Evolutionary conservation across 495 filamentous ascomycete genomes (phyloP).

Genomic region (Penicillium subrubescens): DNA sequence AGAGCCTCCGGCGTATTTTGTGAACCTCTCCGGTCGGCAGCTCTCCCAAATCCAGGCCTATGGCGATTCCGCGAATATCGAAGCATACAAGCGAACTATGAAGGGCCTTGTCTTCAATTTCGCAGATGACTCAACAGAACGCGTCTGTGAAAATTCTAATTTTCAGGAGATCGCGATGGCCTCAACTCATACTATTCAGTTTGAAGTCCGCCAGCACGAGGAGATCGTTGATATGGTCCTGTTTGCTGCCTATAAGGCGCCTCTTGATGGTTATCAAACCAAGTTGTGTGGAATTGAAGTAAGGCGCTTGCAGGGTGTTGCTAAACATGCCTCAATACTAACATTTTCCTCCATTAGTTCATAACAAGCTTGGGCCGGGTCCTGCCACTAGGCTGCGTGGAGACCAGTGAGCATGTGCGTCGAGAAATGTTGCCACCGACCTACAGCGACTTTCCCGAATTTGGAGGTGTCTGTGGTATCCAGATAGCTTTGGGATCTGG

Average conservation of each 20-base stretch:
- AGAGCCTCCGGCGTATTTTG: background rate
- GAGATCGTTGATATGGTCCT: background rate
- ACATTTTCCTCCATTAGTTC: background rate
- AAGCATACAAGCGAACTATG: background rate
- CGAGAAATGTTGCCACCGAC: background rate
- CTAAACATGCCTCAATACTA: background rate
- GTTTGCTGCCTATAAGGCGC: background rate
- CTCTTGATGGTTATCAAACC: no score
- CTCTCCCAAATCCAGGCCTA: slow-evolving; percentile 1
- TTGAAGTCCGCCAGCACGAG: background rate
- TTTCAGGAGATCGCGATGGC: background rate
- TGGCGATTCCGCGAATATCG: background rate
- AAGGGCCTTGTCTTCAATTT: background rate
- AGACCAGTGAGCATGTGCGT: background rate
- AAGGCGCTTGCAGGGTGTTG: background rate
- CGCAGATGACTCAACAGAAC: background rate
- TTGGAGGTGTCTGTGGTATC: background rate
- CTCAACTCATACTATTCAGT: background rate
- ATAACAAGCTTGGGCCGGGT: background rate
- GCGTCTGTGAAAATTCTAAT: background rate
- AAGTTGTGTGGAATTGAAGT: background rate
- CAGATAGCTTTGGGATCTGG: background rate
- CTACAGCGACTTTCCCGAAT: background rate
- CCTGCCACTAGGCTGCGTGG: background rate
- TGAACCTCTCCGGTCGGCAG: background rate